Evolutionary conservation across 176 grass and related monocot genomes (phyloP).

Genomic region (Cenchrus americanus): DNA sequence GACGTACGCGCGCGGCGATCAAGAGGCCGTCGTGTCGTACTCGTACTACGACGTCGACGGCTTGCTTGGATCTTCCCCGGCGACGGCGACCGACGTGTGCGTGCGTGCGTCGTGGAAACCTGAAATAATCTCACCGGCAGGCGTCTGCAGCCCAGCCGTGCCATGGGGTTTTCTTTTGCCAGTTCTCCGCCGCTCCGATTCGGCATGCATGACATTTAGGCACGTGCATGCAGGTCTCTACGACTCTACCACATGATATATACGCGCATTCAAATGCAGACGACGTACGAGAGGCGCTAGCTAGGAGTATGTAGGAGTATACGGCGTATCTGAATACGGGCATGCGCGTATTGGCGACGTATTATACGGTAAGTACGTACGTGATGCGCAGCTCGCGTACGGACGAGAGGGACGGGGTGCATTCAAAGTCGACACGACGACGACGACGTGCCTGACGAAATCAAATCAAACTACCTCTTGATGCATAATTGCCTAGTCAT

Average conservation of each 20-base stretch:
- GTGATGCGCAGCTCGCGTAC: background rate
- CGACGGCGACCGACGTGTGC: background rate
- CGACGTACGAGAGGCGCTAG: background rate
- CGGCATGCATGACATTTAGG: background rate
- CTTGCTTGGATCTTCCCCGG: background rate
- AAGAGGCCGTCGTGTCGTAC: background rate
- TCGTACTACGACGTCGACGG: background rate
- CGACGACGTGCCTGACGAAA: slow-evolving; percentile 14
- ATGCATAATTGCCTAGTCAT: background rate
- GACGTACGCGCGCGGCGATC: background rate
- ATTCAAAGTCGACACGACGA: slow-evolving; percentile 5
- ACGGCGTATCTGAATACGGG: background rate
- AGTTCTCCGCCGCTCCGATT: no score
- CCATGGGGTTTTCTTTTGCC: background rate
- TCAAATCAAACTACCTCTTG: slow-evolving; percentile 11
- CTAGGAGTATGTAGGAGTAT: no score
- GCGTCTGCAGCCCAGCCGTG: background rate
- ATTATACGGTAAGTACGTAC: background rate
- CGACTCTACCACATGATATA: no score
- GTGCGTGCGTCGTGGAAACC: no score
- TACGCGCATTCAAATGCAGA: background rate
- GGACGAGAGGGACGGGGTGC: background rate
- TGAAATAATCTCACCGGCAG: no score
- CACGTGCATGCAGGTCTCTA: background rate
- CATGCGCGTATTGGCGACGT: background rate